Percentiles rank a stretch among this genome's conserved stretches.
phyloP scores from a whole-genome alignment of 2,329 filamentous ascomycete genomes.

The Cytospora mali region DNA sequence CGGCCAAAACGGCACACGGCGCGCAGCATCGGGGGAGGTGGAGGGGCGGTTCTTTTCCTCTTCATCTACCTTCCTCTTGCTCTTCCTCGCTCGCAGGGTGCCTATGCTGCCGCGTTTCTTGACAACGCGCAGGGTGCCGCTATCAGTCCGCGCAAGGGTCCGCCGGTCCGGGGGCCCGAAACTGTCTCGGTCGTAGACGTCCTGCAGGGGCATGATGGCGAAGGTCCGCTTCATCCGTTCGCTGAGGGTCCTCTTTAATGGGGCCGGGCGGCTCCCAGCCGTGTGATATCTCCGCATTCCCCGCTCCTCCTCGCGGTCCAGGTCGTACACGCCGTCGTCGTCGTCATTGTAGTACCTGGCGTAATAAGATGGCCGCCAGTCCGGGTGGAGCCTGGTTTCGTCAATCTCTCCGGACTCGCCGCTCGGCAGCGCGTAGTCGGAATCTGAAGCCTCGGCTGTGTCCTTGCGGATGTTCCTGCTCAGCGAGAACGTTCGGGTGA shows the following conservation, averaged over 20 bases:
- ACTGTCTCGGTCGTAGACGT: constrained; percentile 37
- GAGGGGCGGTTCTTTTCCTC: constrained; percentile 31
- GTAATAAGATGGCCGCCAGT: constrained; percentile 60
- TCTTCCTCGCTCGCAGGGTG: constrained; percentile 45
- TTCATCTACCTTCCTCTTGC: no score
- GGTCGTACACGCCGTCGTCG: constrained; percentile 34
- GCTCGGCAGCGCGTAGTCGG: constrained; percentile 41
- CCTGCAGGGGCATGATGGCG: constrained; percentile 58
- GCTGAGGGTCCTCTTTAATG: constrained; percentile 53
- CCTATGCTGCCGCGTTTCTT: constrained; percentile 52
- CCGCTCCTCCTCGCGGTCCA: constrained; percentile 38
- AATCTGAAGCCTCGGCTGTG: constrained; percentile 33
- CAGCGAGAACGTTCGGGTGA: constrained; percentile 57
- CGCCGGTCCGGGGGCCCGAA: constrained; percentile 53
- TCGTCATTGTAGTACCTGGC: constrained; percentile 39
- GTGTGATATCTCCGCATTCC: constrained; percentile 33
- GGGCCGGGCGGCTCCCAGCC: constrained; percentile 48
- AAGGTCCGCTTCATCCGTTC: constrained; percentile 61
- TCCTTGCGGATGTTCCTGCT: constrained; percentile 44
- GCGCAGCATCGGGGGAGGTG: constrained; percentile 37
- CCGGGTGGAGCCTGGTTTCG: constrained; percentile 59
- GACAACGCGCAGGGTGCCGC: constrained; percentile 63
- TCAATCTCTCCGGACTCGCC: constrained; percentile 56
- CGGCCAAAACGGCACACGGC: constrained; percentile 35
- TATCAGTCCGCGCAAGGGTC: constrained; percentile 61